Conservation (phyloP, 495 filamentous ascomycete species). For the Daldinia grandis region DNA sequence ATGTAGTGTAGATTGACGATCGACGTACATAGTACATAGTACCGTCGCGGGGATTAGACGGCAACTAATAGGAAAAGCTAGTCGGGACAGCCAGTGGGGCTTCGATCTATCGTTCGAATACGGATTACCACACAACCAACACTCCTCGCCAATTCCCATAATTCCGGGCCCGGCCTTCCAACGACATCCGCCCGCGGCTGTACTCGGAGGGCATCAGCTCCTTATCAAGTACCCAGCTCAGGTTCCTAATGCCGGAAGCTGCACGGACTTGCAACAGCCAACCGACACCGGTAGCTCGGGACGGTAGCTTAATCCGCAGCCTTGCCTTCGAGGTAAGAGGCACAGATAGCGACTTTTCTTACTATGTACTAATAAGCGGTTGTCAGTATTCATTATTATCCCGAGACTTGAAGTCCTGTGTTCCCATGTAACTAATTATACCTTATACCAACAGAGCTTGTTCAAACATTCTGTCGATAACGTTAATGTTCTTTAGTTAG, state of each 20-base stretch:
- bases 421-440: background rate
- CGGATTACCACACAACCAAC: background rate
- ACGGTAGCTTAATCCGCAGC: background rate
- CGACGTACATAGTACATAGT: slow-evolving; percentile 5
- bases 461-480: background rate
- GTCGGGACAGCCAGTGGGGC: background rate
- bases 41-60: slow-evolving; percentile 3
- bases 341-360: background rate
- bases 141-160: background rate
- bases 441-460: background rate
- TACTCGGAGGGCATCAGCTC: background rate
- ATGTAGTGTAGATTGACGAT: slow-evolving; percentile 1
- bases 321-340: background rate
- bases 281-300: background rate
- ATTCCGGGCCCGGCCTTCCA: background rate
- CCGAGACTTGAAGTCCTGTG: background rate
- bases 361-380: background rate
- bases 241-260: background rate
- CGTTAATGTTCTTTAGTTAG: background rate
- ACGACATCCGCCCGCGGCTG: background rate
- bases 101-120: background rate
- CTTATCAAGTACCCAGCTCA: background rate
- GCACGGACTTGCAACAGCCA: background rate
- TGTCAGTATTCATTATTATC: background rate
- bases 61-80: slow-evolving; percentile 1